phyloP scores from a whole-genome alignment of 2,329 filamentous ascomycete species.

The Xylariaceae sp. region DNA sequence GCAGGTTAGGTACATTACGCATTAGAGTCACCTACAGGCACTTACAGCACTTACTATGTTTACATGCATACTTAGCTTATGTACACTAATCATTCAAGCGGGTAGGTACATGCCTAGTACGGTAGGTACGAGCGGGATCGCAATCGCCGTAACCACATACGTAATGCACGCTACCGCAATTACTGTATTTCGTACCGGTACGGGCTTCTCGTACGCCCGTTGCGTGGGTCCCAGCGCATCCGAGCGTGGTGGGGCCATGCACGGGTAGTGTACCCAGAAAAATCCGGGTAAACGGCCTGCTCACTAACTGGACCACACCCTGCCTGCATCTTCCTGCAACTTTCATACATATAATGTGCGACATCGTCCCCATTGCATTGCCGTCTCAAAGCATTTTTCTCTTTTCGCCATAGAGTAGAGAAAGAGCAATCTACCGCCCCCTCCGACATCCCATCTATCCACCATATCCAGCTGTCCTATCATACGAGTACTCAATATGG shows the following conservation, averaged over 20 bases:
- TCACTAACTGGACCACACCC: neutral
- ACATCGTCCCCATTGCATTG: neutral
- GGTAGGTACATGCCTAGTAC: too few relatives aligned
- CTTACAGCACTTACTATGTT: too few relatives aligned
- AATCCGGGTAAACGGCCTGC: neutral
- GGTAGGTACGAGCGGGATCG: too few relatives aligned
- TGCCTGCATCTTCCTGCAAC: neutral
- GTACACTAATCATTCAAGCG: too few relatives aligned
- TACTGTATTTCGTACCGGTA: too few relatives aligned
- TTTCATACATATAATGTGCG: neutral
- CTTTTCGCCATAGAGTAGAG: neutral
- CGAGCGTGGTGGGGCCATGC: neutral
- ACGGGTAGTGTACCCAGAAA: neutral
- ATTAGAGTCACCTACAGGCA: too few relatives aligned
- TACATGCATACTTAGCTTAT: too few relatives aligned
- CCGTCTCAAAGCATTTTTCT: neutral
- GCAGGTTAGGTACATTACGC: too few relatives aligned
- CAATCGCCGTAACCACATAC: too few relatives aligned
- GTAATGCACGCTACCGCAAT: too few relatives aligned
- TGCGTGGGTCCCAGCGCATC: neutral
- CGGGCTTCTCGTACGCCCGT: too few relatives aligned
- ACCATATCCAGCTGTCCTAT: neutral
- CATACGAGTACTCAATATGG: conserved; percentile 27
- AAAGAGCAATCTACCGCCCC: neutral
- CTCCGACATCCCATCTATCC: neutral